These are phyloP conservation scores for Talaromyces ruber DNA, from an alignment of 495 filamentous ascomycete species.

Conservation along the genomic window DNA sequence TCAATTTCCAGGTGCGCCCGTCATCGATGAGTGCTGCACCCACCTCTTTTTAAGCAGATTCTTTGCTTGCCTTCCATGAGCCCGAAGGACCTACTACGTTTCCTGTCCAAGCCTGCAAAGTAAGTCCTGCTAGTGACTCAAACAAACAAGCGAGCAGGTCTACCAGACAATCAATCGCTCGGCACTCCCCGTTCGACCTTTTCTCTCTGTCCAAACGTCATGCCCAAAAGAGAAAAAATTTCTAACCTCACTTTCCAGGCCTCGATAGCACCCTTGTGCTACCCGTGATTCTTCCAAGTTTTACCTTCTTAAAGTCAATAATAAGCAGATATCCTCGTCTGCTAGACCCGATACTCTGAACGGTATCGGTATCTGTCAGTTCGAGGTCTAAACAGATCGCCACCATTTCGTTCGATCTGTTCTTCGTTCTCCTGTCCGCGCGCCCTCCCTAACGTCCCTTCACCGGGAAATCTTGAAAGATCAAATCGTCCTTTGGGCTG, in stretches of 20 bases:
- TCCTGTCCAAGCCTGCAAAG: constrained; percentile 95
- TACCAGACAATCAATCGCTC: constrained; percentile 4
- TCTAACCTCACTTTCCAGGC: constrained; percentile 43
- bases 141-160: neutral
- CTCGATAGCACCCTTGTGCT: constrained; percentile 70
- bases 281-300: constrained; percentile 9
- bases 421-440: constrained; percentile 72
- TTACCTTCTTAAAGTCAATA: constrained; percentile 11
- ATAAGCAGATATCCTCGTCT: constrained; percentile 69
- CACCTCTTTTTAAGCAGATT: constrained; percentile 25
- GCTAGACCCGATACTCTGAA: constrained; percentile 81
- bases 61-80: constrained; percentile 63
- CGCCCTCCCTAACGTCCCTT: constrained; percentile 78
- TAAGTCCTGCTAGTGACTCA: constrained; percentile 33
- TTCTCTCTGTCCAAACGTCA: constrained; percentile 7
- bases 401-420: constrained; percentile 84
- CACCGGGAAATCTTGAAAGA: constrained; percentile 15
- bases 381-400: constrained; percentile 56
- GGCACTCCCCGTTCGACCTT: neutral
- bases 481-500: constrained; percentile 39
- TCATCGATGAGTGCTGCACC: constrained; percentile 23
- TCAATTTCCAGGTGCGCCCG: neutral
- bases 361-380: constrained; percentile 80
- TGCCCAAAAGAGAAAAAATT: constrained; percentile 4
- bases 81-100: constrained; percentile 84